Evolutionary conservation across 2,329 filamentous ascomycete species (phyloP), one percentile per base, ranked within the genome.

Genomic region (Aquanectria penicillioides): DNA sequence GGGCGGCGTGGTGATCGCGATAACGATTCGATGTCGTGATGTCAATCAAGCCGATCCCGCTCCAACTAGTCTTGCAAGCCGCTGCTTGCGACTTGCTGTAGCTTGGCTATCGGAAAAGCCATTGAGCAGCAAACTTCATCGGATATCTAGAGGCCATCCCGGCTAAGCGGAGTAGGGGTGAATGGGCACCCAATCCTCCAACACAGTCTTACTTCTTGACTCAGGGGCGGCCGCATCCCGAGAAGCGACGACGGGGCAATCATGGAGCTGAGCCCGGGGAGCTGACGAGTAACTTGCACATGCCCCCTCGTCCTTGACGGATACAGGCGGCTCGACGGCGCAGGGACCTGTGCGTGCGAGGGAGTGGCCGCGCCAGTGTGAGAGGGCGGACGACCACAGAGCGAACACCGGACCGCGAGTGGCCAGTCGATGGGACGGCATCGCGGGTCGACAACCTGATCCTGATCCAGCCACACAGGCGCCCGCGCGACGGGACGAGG

Each of bases 371-470:
- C 18, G 36, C 36, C 20, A n/a, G 36, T 38, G 36, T 38, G 23
- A n/a, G 31, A 37, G 46, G 31, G 46, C 28, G 18, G n/a, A n/a
- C 25, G n/a, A 25, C 23, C 36, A 12, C 18, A 38, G 18, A 38
- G 36, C 36, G 11, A 20, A 13, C 22, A 29, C 22, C 23, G 34
- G 34, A 20, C 47, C 8, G 50, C 56, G 47, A 31, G 64, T 62
- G 64, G 62, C 22, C 62, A 67, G 60, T 58, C 20, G 20, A 62
- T 44, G 29, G 36, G 34, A 53, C 54, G 49, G 51, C 33, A 54
- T 55, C 49, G 43, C 44, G 50, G 40, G 28, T 49, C 51, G 52
- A 68, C 50, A 62, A 57, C 54, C 51, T 65, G 57, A 68, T 63
- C 49, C 50, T 44, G 36, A 44, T 38, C 38, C 41, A 40, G 44